Conservation (phyloP, 305 asterid species). For the Solanum hybrid region DNA sequence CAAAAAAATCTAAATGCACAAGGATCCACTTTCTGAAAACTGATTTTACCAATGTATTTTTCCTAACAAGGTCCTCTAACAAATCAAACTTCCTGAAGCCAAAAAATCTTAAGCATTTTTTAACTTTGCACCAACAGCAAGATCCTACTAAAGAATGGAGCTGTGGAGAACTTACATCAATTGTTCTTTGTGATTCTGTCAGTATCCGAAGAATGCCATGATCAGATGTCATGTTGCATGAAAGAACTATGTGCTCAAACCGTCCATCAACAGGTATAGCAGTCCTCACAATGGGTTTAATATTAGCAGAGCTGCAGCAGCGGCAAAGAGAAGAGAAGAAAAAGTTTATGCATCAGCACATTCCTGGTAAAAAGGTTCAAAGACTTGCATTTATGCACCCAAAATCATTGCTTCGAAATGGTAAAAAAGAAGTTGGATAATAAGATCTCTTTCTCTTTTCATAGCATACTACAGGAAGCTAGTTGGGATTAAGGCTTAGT, state of each 20-base stretch:
- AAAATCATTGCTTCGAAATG: background rate
- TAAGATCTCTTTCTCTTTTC: background rate
- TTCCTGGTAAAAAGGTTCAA: background rate
- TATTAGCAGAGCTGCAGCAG: constrained; percentile 56
- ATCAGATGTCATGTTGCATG: constrained; percentile 75
- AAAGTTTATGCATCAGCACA: background rate
- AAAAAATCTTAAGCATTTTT: background rate
- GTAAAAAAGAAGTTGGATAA: background rate
- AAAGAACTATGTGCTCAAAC: constrained; percentile 92
- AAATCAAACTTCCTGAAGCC: background rate
- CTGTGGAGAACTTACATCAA: constrained; percentile 48
- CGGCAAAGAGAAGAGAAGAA: constrained; percentile 7
- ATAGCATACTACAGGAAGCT: background rate
- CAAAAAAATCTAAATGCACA: background rate
- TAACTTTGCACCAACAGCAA: background rate
- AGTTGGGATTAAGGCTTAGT: background rate
- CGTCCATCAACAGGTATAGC: constrained; percentile 99
- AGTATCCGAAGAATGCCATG: constrained; percentile 70
- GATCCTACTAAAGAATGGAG: background rate
- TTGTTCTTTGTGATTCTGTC: constrained; percentile 65
- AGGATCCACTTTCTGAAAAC: background rate
- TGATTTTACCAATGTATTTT: background rate
- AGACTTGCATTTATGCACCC: background rate
- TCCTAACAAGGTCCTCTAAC: background rate
- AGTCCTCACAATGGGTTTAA: constrained; percentile 68